These are phyloP conservation scores for Fusarium siculi DNA, from an alignment of 2,329 filamentous ascomycete genomes.

Conservation along the genomic window DNA sequence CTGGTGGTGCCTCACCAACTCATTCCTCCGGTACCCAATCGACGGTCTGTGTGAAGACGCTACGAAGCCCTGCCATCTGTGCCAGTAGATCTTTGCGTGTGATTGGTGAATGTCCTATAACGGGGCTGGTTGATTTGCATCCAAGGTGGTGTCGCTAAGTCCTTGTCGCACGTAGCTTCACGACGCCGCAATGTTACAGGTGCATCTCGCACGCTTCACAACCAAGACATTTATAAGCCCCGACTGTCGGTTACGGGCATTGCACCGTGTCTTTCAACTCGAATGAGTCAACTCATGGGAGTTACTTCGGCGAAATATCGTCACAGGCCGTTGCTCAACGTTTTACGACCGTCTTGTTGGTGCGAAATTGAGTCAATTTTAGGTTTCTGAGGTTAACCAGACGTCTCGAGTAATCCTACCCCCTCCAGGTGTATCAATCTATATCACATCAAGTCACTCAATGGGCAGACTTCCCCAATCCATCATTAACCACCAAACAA, in stretches of 20 bases:
- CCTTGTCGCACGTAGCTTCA: slow-evolving; percentile 32
- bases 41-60: slow-evolving; percentile 32
- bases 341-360: background rate
- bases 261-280: background rate
- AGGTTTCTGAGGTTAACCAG: slow-evolving; percentile 12
- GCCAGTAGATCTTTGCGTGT: slow-evolving; percentile 2
- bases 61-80: slow-evolving; percentile 19
- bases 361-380: slow-evolving; percentile 23
- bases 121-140: slow-evolving; percentile 1
- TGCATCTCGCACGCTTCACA: slow-evolving; percentile 17
- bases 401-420: background rate
- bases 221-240: background rate
- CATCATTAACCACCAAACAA: background rate
- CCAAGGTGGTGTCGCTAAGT: slow-evolving; percentile 33
- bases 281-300: background rate
- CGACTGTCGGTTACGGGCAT: background rate
- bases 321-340: background rate
- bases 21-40: slow-evolving; percentile 30
- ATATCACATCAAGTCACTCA: background rate
- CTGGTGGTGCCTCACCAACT: slow-evolving; percentile 23
- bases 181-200: slow-evolving; percentile 20
- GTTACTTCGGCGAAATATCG: background rate
- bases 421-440: slow-evolving; percentile 5
- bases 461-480: background rate
- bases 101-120: slow-evolving; percentile 19